Base-by-base conservation (phyloP, 2,329 filamentous ascomycete species). In the Fusarium camptoceras region DNA sequence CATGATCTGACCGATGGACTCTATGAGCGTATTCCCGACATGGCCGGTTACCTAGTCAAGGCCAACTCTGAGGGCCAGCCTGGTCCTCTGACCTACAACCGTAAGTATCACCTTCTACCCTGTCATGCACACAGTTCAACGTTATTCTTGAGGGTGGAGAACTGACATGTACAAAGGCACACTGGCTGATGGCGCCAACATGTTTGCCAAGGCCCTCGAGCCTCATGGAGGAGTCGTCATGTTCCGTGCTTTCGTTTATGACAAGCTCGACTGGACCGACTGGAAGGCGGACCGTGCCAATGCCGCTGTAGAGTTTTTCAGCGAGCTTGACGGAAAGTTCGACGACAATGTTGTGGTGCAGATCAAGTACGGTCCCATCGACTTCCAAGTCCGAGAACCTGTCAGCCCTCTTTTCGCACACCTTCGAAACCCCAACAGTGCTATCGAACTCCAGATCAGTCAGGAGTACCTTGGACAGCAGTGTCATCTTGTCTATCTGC, bases 391-490 rank as follows among this genome's bases (percentile, higher is more conserved):
- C 14, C 86, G 91, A 37, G 91, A 92, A 76, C 88, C 91, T 2
- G 79, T 84, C 2, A 91, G 87, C 6, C 90, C 91, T 1, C 79
- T 93, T 2, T 92, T 93, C 66, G 84, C 84, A 2, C 80, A 85
- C 53, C 73, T 87, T 16, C 73, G 64, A 8, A 70, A 83, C 44
- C 87, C 85, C 1, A 76, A 75, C 24, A 76, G 78, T 14, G 87
- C 88, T 1, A 87, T 92, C 39, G 91, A 93, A 76, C 81, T 92
- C 3, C 85, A 92, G 74, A 84, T 93, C 20, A 84, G 86, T 0
- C 91, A 92, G 72, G 91, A 93, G 73, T 93, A 93, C 70, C 83
- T 92, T 1, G 91, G 91, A 1, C 90, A 93, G 75, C 90, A 93
- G 74, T 85, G 83, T 25, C 91, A 93, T 74, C 76, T 92, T 3